These are phyloP conservation scores for Neohortaea acidophila DNA, from an alignment of 495 filamentous ascomycete genomes.

Conservation along the genomic window DNA sequence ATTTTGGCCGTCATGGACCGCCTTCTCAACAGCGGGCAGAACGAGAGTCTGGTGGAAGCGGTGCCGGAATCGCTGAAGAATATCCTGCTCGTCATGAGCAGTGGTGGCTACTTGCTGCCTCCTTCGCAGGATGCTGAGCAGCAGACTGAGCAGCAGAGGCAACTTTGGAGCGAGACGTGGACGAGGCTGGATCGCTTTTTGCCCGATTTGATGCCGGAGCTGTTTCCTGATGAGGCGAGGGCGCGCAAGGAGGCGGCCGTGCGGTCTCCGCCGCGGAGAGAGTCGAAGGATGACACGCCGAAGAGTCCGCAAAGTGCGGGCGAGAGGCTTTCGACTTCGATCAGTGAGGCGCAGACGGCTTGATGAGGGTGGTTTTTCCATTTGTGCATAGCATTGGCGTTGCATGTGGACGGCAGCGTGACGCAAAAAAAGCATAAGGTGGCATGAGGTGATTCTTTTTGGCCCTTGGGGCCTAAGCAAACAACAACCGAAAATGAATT, in stretches of 20 bases:
- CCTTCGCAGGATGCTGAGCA: slow-evolving; percentile 22
- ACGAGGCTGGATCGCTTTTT: slow-evolving; percentile 81
- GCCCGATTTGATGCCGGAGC: slow-evolving; percentile 47
- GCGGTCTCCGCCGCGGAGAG: too few relatives aligned
- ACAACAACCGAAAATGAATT: too few relatives aligned
- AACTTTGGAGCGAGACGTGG: slow-evolving; percentile 68
- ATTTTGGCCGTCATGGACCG: slow-evolving; percentile 93
- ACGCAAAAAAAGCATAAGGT: too few relatives aligned
- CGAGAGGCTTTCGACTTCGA: slow-evolving; percentile 3
- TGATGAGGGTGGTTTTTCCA: slow-evolving; percentile 7
- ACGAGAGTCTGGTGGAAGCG: slow-evolving; percentile 54
- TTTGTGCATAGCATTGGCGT: background rate
- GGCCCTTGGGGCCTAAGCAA: too few relatives aligned
- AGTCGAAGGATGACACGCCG: background rate
- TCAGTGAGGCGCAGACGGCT: slow-evolving; percentile 8
- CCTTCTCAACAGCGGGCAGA: slow-evolving; percentile 74
- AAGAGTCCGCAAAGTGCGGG: background rate
- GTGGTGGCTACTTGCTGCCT: slow-evolving; percentile 61
- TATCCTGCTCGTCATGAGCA: slow-evolving; percentile 88
- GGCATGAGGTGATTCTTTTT: too few relatives aligned
- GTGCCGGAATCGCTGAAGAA: slow-evolving; percentile 95
- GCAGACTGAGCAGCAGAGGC: slow-evolving; percentile 33
- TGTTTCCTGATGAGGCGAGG: slow-evolving; percentile 26
- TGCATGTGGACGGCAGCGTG: too few relatives aligned
- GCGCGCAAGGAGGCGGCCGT: too few relatives aligned